phyloP scores from a whole-genome alignment of 345 rosid species.

The Iberis pinnata region DNA sequence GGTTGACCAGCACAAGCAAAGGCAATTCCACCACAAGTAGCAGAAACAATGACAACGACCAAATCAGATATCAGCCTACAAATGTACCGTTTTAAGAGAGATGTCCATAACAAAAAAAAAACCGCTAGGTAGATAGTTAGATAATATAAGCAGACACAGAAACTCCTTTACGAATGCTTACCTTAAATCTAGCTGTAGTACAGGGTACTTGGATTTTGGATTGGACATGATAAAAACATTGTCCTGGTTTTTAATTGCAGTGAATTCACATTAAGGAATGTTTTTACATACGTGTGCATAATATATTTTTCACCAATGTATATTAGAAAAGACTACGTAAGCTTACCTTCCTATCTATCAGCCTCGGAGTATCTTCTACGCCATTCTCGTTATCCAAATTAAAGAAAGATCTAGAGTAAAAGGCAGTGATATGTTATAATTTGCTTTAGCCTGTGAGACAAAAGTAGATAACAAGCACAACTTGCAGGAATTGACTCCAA shows the following conservation, averaged over 20 bases:
- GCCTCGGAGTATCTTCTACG: conserved; percentile 77
- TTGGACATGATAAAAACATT: conserved; percentile 95
- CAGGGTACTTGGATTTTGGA: conserved; percentile 90
- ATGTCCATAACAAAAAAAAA: conserved; percentile 18
- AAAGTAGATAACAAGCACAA: conserved; percentile 10
- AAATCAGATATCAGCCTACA: conserved; percentile 94
- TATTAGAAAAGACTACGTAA: background rate
- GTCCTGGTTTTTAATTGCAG: conserved; percentile 48
- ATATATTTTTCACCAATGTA: too few relatives aligned
- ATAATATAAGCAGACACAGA: background rate
- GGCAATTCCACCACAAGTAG: conserved; percentile 98
- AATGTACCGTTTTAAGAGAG: conserved; percentile 17
- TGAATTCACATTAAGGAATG: background rate
- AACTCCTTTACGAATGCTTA: conserved; percentile 14
- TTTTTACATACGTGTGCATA: background rate
- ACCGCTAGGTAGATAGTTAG: background rate
- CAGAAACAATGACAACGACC: conserved; percentile 95
- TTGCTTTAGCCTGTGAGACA: conserved; percentile 2
- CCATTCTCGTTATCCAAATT: conserved; percentile 83
- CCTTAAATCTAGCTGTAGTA: conserved; percentile 92
- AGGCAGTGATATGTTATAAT: conserved; percentile 18
- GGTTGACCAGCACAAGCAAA: conserved; percentile 99
- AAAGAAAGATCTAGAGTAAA: conserved; percentile 62
- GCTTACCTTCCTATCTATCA: conserved; percentile 80
- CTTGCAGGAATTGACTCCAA: background rate